These are phyloP conservation scores for Claviceps cyperi DNA, from an alignment of 2,329 filamentous ascomycete genomes.

Conservation along the genomic window DNA sequence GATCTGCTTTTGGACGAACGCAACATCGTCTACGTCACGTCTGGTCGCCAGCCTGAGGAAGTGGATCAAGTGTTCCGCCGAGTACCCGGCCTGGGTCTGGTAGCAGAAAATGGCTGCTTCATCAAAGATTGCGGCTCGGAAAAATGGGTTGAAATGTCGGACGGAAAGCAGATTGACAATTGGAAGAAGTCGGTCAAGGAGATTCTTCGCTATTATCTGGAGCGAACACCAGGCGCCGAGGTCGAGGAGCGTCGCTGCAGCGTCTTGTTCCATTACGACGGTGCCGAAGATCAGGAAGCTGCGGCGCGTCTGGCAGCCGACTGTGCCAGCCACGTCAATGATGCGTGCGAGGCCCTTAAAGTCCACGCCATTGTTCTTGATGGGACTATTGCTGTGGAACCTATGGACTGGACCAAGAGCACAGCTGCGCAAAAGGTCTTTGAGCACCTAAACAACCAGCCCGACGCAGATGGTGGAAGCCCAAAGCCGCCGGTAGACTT, in stretches of 20 bases:
- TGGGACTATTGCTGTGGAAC: slow-evolving; percentile 70
- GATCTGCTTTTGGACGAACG: slow-evolving; percentile 66
- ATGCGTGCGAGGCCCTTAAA: slow-evolving; percentile 69
- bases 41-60: slow-evolving; percentile 72
- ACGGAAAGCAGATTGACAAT: slow-evolving; percentile 50
- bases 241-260: slow-evolving; percentile 89
- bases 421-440: slow-evolving; percentile 68
- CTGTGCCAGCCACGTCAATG: slow-evolving; percentile 89
- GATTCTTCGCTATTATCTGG: slow-evolving; percentile 79
- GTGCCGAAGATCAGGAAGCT: slow-evolving; percentile 59
- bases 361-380: slow-evolving; percentile 75
- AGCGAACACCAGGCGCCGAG: slow-evolving; percentile 75
- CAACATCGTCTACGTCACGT: slow-evolving; percentile 92
- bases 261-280: slow-evolving; percentile 79
- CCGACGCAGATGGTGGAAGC: slow-evolving; percentile 13
- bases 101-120: slow-evolving; percentile 92
- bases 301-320: slow-evolving; percentile 73
- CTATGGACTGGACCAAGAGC: slow-evolving; percentile 74
- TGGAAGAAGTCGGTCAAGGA: slow-evolving; percentile 78
- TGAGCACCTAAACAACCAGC: slow-evolving; percentile 33
- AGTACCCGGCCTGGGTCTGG: slow-evolving; percentile 71
- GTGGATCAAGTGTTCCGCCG: slow-evolving; percentile 74
- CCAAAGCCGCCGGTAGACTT: slow-evolving; percentile 54
- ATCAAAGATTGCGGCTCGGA: slow-evolving; percentile 54
- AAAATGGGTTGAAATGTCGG: slow-evolving; percentile 65